Conservation (phyloP, 495 filamentous ascomycete species). For the Tuber borchii region DNA sequence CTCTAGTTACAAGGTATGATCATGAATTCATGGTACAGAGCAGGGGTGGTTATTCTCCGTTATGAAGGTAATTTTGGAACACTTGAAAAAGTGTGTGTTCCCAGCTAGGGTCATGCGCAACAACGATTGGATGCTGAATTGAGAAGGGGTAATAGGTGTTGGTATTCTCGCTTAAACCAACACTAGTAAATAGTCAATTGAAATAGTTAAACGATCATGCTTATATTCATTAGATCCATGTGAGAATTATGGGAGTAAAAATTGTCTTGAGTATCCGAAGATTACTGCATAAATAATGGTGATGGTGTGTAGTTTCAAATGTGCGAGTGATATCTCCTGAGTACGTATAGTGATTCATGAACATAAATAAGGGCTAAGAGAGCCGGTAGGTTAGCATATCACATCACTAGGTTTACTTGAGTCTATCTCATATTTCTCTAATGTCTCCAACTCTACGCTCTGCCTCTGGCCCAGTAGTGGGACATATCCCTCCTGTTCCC, state of each 20-base stretch:
- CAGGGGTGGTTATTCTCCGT: too few relatives aligned
- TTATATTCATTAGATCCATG: background rate
- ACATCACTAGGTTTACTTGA: background rate
- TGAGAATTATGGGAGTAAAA: background rate
- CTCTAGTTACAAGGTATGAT: too few relatives aligned
- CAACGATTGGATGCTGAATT: background rate
- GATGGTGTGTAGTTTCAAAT: background rate
- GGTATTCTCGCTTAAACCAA: background rate
- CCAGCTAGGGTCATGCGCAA: background rate
- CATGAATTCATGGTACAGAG: too few relatives aligned
- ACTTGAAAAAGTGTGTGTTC: too few relatives aligned
- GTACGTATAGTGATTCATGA: background rate
- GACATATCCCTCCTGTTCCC: background rate
- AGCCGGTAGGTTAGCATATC: background rate
- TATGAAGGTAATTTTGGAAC: too few relatives aligned
- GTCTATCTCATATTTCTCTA: background rate
- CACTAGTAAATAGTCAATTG: background rate
- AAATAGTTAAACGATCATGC: background rate
- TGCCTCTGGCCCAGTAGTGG: background rate
- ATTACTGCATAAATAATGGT: background rate
- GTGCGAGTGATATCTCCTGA: background rate
- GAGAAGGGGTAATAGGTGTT: background rate
- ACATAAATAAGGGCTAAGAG: background rate
- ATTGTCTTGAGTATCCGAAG: background rate
- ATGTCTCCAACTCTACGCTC: background rate